phyloP scores from a whole-genome alignment of 805 yeast species.

The Tetrapisispora namnaoensis region DNA sequence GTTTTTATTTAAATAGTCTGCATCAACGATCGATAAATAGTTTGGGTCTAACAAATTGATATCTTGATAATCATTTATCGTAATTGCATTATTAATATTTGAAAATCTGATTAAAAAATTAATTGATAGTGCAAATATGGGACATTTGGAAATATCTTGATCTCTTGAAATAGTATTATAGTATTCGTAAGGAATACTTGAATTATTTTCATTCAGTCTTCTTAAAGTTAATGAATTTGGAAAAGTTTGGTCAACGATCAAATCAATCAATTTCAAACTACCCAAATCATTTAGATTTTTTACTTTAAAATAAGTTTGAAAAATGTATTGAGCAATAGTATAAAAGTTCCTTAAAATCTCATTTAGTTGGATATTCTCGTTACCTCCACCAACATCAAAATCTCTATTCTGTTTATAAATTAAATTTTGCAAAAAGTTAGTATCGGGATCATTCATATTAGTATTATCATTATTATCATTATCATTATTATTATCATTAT shows the following conservation, averaged over 20 bases:
- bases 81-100: conserved; percentile 19
- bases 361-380: neutral
- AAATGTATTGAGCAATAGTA: conserved; percentile 23
- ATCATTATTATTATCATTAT: neutral
- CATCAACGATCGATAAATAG: conserved; percentile 7
- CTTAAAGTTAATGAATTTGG: conserved; percentile 28
- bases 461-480: neutral
- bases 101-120: conserved; percentile 27
- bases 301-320: conserved; percentile 26
- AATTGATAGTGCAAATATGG: conserved; percentile 26
- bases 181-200: conserved; percentile 23
- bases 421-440: conserved; percentile 13
- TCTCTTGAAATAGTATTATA: conserved; percentile 28
- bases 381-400: neutral
- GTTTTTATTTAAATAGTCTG: neutral
- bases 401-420: conserved; percentile 17
- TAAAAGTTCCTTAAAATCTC: conserved; percentile 16
- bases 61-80: conserved; percentile 15
- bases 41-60: conserved; percentile 17
- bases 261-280: conserved; percentile 20
- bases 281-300: conserved; percentile 10
- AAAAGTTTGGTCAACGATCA: conserved; percentile 29
- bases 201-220: conserved; percentile 21
- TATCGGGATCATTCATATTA: neutral
- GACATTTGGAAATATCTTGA: conserved; percentile 25